Conservation (phyloP, 306 rosid species). For the Pyrus pyrifolia region DNA sequence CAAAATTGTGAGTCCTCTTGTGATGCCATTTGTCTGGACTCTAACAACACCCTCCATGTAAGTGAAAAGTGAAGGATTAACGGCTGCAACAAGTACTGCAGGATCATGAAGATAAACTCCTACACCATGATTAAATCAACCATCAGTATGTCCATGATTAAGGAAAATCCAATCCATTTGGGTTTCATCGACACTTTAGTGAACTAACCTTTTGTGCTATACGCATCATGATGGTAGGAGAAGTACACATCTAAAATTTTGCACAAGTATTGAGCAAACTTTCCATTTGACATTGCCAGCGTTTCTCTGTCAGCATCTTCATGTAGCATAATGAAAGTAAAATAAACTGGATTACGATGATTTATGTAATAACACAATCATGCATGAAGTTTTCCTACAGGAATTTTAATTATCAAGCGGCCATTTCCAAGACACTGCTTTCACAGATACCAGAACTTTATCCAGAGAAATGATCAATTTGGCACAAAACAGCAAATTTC, state of each 20-base stretch:
- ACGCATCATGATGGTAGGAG: constrained; percentile 67
- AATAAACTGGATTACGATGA: not conserved
- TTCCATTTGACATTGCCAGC: constrained; percentile 67
- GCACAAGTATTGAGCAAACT: constrained; percentile 65
- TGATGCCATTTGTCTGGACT: constrained; percentile 86
- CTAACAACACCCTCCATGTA: constrained; percentile 75
- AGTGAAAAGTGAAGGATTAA: constrained; percentile 69
- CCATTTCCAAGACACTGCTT: not conserved
- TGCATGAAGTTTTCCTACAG: not conserved
- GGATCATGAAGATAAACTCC: constrained; percentile 99
- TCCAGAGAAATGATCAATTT: not conserved
- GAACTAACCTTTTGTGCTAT: constrained; percentile 50
- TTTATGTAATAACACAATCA: not conserved
- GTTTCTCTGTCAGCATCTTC: constrained; percentile 63
- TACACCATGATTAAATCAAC: constrained; percentile 21
- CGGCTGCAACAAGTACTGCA: constrained; percentile 63
- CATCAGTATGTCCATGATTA: constrained; percentile 16
- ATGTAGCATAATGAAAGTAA: constrained; percentile 7
- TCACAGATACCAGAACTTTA: not conserved
- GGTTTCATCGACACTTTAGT: constrained; percentile 4
- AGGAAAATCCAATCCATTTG: not conserved
- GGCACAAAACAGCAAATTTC: not conserved
- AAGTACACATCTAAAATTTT: constrained; percentile 69
- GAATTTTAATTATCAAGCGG: not conserved
- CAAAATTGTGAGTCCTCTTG: constrained; percentile 74